Evolutionary conservation across 2,329 filamentous ascomycete species (phyloP), one percentile per base, ranked within the genome.

Genomic region (Pseudogymnoascus sp.): DNA sequence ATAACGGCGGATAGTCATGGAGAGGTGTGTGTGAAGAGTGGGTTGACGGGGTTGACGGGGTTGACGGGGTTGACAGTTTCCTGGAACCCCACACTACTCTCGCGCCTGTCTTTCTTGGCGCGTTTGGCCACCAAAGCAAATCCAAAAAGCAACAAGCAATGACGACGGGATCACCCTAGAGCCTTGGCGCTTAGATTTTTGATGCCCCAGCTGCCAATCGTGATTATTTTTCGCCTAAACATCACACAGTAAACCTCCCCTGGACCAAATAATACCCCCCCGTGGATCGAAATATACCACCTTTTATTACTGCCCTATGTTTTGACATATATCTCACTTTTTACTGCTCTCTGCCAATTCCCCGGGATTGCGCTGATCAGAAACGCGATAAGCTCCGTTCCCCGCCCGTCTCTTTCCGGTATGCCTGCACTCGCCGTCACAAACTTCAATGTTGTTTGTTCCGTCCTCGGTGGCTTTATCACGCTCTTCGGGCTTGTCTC

Each of bases 401-500:
- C 15, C 47, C 23, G 8, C 47, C n/a, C 8, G 31, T n/a, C n/a
- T 33, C 23, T 6, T 26, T 33, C 26, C 26, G 47, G 47, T n/a
- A 60, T 60, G 59, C 59, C 59, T 36, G 38, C 59, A 26, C 59
- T 60, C 23, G 59, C 33, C 19, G 19, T 81, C 11, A 81, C 78
- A 59, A 80, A 83, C 67, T 76, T 83, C 64, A 83, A 83, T 67
- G 75, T 83, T 38, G 59, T 60, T 23, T 62, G 60, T 19, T 87
- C 89, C 61, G 83, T 89, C 8, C 75, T 96, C 10, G 92, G 91
- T 15, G 91, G 89, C 4, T 96, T 93, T 77, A 85, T 96, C 66
- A 90, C 89, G 0, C 69, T 95, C 23, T 96, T 95, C 71, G 91
- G 91, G 1, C 78, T 96, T 40, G 90, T 96, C 0, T 96, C 90